Percentiles rank a stretch among this genome's conserved stretches.
These are phyloP conservation scores for Cyberlindnera americana DNA, from an alignment of 805 yeast genomes.

Conservation along the genomic window DNA sequence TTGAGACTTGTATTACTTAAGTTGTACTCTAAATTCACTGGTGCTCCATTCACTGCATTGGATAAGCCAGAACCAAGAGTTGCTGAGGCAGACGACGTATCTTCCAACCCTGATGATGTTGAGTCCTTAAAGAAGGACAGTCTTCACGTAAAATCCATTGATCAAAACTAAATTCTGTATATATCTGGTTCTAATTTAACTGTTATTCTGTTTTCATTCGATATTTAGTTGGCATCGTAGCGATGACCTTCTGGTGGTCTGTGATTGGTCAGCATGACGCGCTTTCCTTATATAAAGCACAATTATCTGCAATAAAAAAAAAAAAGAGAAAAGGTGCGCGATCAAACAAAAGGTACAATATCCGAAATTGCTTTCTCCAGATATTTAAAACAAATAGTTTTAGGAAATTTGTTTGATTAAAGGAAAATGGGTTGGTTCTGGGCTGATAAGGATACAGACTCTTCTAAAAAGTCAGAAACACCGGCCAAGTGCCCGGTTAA, in stretches of 20 bases:
- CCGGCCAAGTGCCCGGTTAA: constrained; percentile 14
- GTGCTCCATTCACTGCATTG: constrained; percentile 33
- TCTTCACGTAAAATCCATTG: not conserved
- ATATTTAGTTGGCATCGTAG: too few relatives aligned
- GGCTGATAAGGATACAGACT: constrained; percentile 43
- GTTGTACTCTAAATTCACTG: constrained; percentile 19
- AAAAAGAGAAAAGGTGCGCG: not conserved
- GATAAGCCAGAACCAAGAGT: constrained; percentile 17
- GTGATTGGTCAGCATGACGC: not conserved
- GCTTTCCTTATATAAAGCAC: not conserved
- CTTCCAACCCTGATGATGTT: constrained; percentile 4
- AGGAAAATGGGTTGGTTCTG: constrained; percentile 91
- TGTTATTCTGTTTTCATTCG: too few relatives aligned
- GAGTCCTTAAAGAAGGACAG: constrained; percentile 8
- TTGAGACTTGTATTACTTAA: constrained; percentile 38
- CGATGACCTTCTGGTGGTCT: too few relatives aligned
- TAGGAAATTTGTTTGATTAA: not conserved
- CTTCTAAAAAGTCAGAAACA: not conserved
- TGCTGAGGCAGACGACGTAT: not conserved
- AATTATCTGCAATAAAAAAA: not conserved
- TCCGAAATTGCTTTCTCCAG: not conserved
- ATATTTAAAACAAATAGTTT: too few relatives aligned
- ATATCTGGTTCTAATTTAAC: too few relatives aligned
- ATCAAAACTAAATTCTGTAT: not conserved
- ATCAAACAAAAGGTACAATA: not conserved